A percentile compares a stretch with the other conserved stretches of the same genome.
Evolutionary conservation across 345 rosid genomes (phyloP).

Genomic region (Lepidium didymum): DNA sequence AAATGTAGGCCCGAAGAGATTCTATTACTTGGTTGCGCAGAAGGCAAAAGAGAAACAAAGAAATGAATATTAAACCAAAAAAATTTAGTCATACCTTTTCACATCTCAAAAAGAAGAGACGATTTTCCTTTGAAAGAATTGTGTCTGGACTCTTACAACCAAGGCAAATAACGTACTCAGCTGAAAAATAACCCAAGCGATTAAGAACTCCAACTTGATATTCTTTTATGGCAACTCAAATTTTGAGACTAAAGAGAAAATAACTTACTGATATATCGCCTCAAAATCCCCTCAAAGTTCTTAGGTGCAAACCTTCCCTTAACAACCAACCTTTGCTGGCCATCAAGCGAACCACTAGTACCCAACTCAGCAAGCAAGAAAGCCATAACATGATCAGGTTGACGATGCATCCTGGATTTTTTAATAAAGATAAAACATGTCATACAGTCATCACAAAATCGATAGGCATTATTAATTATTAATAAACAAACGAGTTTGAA

Average conservation of each 20-base stretch:
- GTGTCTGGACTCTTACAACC: slow-evolving; percentile 75
- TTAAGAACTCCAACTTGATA: neutral
- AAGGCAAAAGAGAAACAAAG: neutral
- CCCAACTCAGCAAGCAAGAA: slow-evolving; percentile 94
- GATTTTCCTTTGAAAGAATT: slow-evolving; percentile 61
- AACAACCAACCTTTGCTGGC: slow-evolving; percentile 84
- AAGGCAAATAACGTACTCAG: slow-evolving; percentile 51
- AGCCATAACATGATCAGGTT: slow-evolving; percentile 88
- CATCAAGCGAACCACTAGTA: slow-evolving; percentile 93
- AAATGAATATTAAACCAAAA: neutral
- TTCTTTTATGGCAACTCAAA: neutral
- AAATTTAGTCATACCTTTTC: slow-evolving; percentile 42
- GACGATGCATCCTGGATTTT: slow-evolving; percentile 74
- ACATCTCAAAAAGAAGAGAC: slow-evolving; percentile 65
- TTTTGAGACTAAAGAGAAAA: neutral
- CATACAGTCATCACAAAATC: neutral
- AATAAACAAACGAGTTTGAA: neutral
- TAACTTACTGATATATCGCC: slow-evolving; percentile 83
- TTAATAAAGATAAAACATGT: neutral
- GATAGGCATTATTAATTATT: neutral
- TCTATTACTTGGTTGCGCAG: neutral
- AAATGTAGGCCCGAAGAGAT: neutral
- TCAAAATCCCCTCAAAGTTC: slow-evolving; percentile 78
- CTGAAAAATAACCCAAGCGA: slow-evolving; percentile 21
- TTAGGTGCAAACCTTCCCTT: slow-evolving; percentile 94